phyloP scores from a whole-genome alignment of 805 yeast species.

The Ogataea pini region DNA sequence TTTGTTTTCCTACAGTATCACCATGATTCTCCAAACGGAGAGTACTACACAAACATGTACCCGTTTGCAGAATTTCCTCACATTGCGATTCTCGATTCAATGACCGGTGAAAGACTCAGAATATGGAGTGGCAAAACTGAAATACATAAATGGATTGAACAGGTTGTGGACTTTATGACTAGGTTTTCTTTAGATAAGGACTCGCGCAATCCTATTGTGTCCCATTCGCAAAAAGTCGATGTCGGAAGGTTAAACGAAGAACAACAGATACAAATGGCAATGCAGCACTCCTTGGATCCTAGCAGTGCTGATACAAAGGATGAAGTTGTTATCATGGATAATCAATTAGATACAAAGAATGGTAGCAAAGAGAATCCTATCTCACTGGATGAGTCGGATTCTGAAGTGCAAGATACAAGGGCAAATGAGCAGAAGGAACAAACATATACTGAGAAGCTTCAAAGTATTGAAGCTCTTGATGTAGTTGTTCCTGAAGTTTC shows the following conservation, averaged over 20 bases:
- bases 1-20: conserved; percentile 88
- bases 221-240: conserved; percentile 60
- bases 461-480: conserved; percentile 30
- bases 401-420: conserved; percentile 13
- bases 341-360: background rate
- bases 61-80: conserved; percentile 77
- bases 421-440: conserved; percentile 13
- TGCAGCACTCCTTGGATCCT: conserved; percentile 56
- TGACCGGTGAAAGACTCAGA: conserved; percentile 88
- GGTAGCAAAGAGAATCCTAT: conserved; percentile 26
- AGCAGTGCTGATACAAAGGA: conserved; percentile 28
- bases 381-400: conserved; percentile 21
- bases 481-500: conserved; percentile 62
- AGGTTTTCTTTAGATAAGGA: conserved; percentile 64
- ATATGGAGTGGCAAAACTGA: conserved; percentile 75
- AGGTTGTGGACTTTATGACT: conserved; percentile 67
- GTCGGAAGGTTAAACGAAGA: conserved; percentile 74
- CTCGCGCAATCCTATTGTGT: conserved; percentile 64
- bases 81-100: conserved; percentile 88
- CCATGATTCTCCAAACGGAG: conserved; percentile 73
- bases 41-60: conserved; percentile 69
- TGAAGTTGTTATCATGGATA: conserved; percentile 29
- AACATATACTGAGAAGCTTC: conserved; percentile 22
- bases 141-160: conserved; percentile 59
- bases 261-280: conserved; percentile 77